Percentiles rank a stretch among this genome's conserved stretches.
Evolutionary conservation across 1,284 basidiomycete genomes (phyloP).

Genomic region (Ustilago bromivora): DNA sequence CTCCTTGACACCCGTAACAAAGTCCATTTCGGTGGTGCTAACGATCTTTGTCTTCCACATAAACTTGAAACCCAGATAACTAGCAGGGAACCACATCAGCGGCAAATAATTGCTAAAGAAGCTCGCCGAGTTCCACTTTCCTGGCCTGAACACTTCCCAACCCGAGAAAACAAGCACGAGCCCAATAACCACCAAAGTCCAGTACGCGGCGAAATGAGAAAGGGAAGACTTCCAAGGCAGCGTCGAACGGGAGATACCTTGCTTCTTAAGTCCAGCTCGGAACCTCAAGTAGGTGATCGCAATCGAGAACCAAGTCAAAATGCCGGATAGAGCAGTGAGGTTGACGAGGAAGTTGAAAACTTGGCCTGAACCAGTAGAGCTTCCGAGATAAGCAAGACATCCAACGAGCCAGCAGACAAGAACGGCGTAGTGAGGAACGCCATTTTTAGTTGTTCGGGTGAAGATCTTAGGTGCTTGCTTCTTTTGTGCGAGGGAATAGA

Average conservation of each 20-base stretch:
- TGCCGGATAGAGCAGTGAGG: conserved; percentile 76
- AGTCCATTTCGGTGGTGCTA: conserved; percentile 68
- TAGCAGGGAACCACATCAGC: conserved; percentile 78
- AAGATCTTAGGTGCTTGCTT: conserved; percentile 83
- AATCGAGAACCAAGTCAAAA: conserved; percentile 86
- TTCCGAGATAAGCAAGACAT: conserved; percentile 76
- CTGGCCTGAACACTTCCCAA: conserved; percentile 54
- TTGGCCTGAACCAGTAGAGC: conserved; percentile 67
- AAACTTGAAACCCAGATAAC: conserved; percentile 75
- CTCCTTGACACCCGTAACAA: conserved; percentile 73
- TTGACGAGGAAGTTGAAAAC: conserved; percentile 76
- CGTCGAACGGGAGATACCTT: conserved; percentile 74
- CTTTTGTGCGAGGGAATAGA: conserved; percentile 79
- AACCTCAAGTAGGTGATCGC: conserved; percentile 81
- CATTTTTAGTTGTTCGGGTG: conserved; percentile 76
- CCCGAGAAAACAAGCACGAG: conserved; percentile 70
- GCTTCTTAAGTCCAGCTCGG: conserved; percentile 75
- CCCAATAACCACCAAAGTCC: conserved; percentile 30
- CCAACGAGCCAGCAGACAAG: conserved; percentile 78
- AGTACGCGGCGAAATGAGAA: conserved; percentile 62
- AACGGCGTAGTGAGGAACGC: conserved; percentile 81
- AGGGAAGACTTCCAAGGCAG: conserved; percentile 72
- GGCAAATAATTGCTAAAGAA: conserved; percentile 84
- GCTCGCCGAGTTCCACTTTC: conserved; percentile 71
- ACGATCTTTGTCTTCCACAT: conserved; percentile 72